Evolutionary conservation across 2,329 filamentous ascomycete genomes (phyloP), one percentile per base, ranked within the genome.

Genomic region (Rutstroemia sp.): DNA sequence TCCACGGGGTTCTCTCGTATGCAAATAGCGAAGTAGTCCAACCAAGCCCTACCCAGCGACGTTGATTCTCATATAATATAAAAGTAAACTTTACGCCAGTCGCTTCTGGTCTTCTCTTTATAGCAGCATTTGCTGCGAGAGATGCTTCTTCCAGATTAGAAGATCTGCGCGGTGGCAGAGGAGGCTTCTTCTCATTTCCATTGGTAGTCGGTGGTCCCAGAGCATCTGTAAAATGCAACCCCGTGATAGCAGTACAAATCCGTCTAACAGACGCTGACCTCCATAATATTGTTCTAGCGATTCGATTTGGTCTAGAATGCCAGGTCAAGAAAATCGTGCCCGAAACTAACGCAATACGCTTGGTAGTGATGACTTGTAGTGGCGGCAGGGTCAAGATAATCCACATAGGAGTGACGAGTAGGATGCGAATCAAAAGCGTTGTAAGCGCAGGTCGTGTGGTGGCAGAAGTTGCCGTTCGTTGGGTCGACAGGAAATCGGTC

Each of bases 41-140:
- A 0, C 94, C 94, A 12, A 99, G 80, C 1, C 92, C 92, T 4
- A 99, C 75, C 94, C 94, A 99, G 52, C 94, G 83, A 44, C 94
- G 82, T 71, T 99, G 94, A 65, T 99, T 99, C 70, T 99, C 94
- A 67, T 92, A 97, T 2, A 99, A 79, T 48, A 94, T 92, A 61
- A 99, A 99, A 0, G 94, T 99, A 67, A 99, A 99, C 46, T 91
- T 88, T 14, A 99, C 89, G 1, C 92, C 91, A 0, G 90, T 82
- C 4, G 87, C 86, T 58, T 78, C 78, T n/a, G 72, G 71, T 21
- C 67, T 63, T 44, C 61, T 71, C 65, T 60, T 74, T 63, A 54
- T 70, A 17, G 65, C 67, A 54, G 58, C 51, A 34, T 65, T 63
- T 17, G 65, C 73, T 72, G 39, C 76, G 69, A 64, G 44, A 4